A percentile compares a stretch with the other conserved stretches of the same genome.
These are phyloP conservation scores for Globisporangium paddicum DNA, from an alignment of 352 stramenopile genomes.

Conservation along the genomic window DNA sequence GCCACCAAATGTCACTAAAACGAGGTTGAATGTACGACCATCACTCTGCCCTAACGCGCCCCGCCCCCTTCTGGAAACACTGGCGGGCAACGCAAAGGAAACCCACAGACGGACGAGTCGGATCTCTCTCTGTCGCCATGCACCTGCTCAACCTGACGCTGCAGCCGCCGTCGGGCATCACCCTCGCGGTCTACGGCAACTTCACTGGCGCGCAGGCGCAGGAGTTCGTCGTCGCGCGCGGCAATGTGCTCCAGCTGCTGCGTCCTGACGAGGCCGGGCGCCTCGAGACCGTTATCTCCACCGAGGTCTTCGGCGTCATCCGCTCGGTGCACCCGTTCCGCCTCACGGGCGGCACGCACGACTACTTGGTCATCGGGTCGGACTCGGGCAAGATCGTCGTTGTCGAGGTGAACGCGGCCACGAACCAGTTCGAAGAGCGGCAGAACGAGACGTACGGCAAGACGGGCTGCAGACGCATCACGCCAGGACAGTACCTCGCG, in stretches of 20 bases:
- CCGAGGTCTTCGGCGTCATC: constrained; percentile 90
- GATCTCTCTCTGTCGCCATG: constrained; percentile 31
- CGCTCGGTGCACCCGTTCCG: constrained; percentile 90
- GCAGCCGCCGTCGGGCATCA: constrained; percentile 76
- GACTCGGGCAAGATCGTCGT: constrained; percentile 96
- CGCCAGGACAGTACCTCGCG: constrained; percentile 97
- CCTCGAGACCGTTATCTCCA: constrained; percentile 78
- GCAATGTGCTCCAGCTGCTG: constrained; percentile 94
- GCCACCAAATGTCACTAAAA: background rate
- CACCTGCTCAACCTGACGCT: constrained; percentile 88
- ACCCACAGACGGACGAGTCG: background rate
- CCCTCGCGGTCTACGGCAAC: constrained; percentile 88
- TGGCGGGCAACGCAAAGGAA: constrained; percentile 4
- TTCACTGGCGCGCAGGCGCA: constrained; percentile 89
- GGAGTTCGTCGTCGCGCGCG: constrained; percentile 93
- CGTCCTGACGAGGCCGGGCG: constrained; percentile 65
- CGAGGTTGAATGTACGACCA: background rate
- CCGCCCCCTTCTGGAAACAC: constrained; percentile 6
- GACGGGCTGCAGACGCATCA: constrained; percentile 94
- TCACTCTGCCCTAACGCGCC: background rate
- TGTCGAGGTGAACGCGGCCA: constrained; percentile 88
- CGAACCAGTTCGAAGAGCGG: constrained; percentile 74
- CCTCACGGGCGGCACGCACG: constrained; percentile 82
- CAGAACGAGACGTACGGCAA: constrained; percentile 97
- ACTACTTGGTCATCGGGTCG: constrained; percentile 95